A percentile compares a stretch with the other conserved stretches of the same genome.
Evolutionary conservation across 352 stramenopile species (phyloP).

Genomic region (Pythium graminicola): DNA sequence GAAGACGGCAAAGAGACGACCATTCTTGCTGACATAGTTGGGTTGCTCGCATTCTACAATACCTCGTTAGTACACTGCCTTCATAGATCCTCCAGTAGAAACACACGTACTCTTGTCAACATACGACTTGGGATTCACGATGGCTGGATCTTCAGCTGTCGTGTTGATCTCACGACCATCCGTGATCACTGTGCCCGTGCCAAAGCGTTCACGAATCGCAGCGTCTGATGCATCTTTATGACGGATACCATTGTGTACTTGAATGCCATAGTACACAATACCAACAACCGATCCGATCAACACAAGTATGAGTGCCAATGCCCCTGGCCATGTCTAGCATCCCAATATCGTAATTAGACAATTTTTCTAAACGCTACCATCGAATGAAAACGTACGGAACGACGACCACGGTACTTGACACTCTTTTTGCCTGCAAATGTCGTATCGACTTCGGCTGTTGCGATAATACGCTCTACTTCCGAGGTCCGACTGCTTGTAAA

Average conservation of each 20-base stretch:
- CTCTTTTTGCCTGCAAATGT: conserved; percentile 75
- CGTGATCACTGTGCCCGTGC: conserved; percentile 53
- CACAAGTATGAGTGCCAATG: conserved; percentile 54
- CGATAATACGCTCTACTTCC: conserved; percentile 79
- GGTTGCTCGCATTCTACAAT: conserved; percentile 62
- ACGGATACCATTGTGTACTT: conserved; percentile 56
- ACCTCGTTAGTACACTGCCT: not conserved
- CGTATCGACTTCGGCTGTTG: conserved; percentile 67
- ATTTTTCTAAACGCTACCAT: not conserved
- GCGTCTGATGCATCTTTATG: conserved; percentile 39
- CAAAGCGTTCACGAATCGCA: conserved; percentile 42
- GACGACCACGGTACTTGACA: conserved; percentile 53
- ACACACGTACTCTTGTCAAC: conserved; percentile 36
- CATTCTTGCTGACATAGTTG: conserved; percentile 78
- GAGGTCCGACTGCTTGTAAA: conserved; percentile 53
- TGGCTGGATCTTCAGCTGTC: conserved; percentile 35
- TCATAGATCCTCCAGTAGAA: not conserved
- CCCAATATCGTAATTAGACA: not conserved
- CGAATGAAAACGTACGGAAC: conserved; percentile 35
- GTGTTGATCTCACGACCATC: conserved; percentile 42
- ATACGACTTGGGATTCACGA: conserved; percentile 71
- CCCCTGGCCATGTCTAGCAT: conserved; percentile 66
- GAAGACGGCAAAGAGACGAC: conserved; percentile 54
- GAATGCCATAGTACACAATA: conserved; percentile 70
- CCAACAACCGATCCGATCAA: conserved; percentile 50